A percentile compares a stretch with the other conserved stretches of the same genome.
Conservation (phyloP, 768 basidiomycete species). For the Serpula lacrymans region DNA sequence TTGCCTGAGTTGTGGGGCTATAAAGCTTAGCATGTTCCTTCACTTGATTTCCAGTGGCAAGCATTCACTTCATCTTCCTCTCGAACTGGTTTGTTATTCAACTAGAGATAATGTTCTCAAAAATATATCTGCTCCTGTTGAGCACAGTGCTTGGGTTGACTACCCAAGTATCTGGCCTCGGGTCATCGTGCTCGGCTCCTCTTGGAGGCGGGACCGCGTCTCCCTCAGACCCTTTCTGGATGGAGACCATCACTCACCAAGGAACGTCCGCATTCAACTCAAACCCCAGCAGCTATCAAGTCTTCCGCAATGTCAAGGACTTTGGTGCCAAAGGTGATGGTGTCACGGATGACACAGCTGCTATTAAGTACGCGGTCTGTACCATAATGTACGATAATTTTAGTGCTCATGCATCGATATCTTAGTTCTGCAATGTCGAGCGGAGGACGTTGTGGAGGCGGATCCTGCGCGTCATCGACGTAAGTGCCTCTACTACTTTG, state of each 20-base stretch:
- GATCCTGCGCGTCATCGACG: constrained; percentile 54
- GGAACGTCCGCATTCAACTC: constrained; percentile 57
- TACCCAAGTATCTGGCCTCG: constrained; percentile 26
- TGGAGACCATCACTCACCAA: constrained; percentile 61
- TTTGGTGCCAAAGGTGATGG: constrained; percentile 50
- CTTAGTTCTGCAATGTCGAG: constrained; percentile 55
- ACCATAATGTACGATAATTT: background rate
- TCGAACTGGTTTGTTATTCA: too few relatives aligned
- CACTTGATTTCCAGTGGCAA: too few relatives aligned
- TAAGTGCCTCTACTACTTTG: constrained; percentile 6
- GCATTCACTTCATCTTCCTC: too few relatives aligned
- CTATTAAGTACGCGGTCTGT: constrained; percentile 50
- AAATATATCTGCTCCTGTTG: constrained; percentile 8
- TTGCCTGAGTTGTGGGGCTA: too few relatives aligned
- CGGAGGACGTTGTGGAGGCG: constrained; percentile 53
- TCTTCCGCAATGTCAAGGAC: constrained; percentile 66
- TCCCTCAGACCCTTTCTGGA: constrained; percentile 54
- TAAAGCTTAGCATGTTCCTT: too few relatives aligned
- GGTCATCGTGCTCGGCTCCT: constrained; percentile 37
- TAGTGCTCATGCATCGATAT: constrained; percentile 63
- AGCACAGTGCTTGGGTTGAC: constrained; percentile 2
- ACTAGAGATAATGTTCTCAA: too few relatives aligned
- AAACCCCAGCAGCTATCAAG: constrained; percentile 47
- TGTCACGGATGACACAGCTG: constrained; percentile 60
- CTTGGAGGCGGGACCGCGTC: constrained; percentile 44